Evolutionary conservation across 140 eudicot species (phyloP), one percentile per base, ranked within the genome.

Genomic region (Anethum foeniculum): DNA sequence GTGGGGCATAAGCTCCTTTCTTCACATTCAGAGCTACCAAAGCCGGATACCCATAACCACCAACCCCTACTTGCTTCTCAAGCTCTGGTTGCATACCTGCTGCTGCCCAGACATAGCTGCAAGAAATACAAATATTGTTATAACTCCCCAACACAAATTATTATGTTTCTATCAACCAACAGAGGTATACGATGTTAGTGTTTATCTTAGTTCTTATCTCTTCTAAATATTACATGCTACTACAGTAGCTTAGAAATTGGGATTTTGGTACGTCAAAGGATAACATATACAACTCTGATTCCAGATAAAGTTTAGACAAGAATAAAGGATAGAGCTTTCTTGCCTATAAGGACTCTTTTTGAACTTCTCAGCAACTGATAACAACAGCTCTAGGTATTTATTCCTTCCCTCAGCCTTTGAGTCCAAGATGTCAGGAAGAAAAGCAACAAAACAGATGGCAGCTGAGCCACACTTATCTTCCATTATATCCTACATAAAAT

Each of bases 381-480:
- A 79, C 73, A 92, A 51, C 71, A 87, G 84, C 79, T 92, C 92
- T 34, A 95, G 82, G 87, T 95, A 92, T 86, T 92, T 95, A 83
- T 95, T 95, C 88, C 99, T 88, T 80, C 99, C 97, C 69, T 92
- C 97, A 8, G 99, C 99, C 87, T 90, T 94, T 62, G 97, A 86
- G 89, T 94, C 99, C 95, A 94, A 84, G 82, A 94, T 92, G 78
- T 95, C 97, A 0, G 99, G 97, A 41, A 95, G 93, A 87, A 95
- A 95, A 25, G 97, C 86, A 28, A 95, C 95, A 79, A 95, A 95
- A 77, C 99, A 95, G 44, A 95, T 92, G 80, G 97, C 99, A 52
- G 96, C 96, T 80, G 99, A 85, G 80, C 97, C 97, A 82, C 99
- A 95, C 90, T 92, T 95, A 87, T 95, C 97, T 80, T 94, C 97